These are phyloP conservation scores for Pyrenophora teres DNA, from an alignment of 2,329 filamentous ascomycete genomes.

Conservation along the genomic window DNA sequence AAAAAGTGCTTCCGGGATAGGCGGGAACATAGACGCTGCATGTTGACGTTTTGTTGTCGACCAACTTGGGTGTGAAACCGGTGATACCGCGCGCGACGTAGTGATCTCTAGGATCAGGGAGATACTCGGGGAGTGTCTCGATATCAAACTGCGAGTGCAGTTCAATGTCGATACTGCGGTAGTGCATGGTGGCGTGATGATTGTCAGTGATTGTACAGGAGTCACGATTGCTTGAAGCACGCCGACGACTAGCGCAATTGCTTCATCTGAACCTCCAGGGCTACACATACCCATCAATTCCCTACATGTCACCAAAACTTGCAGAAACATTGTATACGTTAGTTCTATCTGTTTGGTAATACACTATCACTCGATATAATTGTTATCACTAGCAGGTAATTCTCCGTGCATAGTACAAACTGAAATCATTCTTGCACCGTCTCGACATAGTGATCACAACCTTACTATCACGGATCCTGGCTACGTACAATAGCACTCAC, in stretches of 20 bases:
- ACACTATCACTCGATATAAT: no score
- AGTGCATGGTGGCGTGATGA: constrained; percentile 27
- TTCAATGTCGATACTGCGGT: constrained; percentile 47
- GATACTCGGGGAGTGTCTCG: constrained; percentile 46
- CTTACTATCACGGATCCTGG: no score
- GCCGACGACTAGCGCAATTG: neutral
- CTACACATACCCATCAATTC: neutral
- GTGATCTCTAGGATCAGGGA: constrained; percentile 24
- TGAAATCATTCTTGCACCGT: no score
- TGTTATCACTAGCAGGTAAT: no score
- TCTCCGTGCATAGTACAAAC: no score
- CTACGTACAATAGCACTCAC: no score
- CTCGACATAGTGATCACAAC: no score
- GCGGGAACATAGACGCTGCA: constrained; percentile 44
- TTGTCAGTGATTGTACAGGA: neutral
- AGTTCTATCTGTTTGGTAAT: no score
- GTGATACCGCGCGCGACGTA: constrained; percentile 14
- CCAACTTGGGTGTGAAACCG: constrained; percentile 10
- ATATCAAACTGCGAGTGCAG: constrained; percentile 52
- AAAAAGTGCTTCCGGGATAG: constrained; percentile 49
- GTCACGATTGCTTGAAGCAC: neutral
- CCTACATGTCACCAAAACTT: no score
- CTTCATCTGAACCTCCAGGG: neutral
- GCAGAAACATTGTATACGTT: no score
- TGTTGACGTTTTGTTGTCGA: constrained; percentile 35